Conservation (phyloP, 2,329 filamentous ascomycete species). For the Ophiocordyceps australis region DNA sequence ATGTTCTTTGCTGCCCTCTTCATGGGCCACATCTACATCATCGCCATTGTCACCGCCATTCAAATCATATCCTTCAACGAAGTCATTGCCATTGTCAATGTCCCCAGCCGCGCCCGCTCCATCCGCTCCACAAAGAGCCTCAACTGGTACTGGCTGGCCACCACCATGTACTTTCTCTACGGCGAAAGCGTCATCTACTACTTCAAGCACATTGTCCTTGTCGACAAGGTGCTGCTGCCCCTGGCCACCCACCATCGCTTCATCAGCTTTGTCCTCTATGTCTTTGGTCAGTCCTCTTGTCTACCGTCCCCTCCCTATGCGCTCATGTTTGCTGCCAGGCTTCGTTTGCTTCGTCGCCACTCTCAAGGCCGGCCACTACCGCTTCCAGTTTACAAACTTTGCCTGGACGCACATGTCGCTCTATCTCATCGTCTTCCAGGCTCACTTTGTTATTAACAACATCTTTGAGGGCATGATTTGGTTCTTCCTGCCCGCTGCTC, state of each 20-base stretch:
- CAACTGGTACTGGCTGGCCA: slow-evolving; percentile 99
- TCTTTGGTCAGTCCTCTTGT: slow-evolving; percentile 54
- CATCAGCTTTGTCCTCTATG: slow-evolving; percentile 96
- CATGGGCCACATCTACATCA: slow-evolving; percentile 93
- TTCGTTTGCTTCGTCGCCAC: slow-evolving; percentile 97
- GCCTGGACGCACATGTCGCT: slow-evolving; percentile 99
- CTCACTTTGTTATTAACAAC: slow-evolving; percentile 99
- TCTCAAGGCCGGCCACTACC: slow-evolving; percentile 88
- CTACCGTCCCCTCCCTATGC: not conserved
- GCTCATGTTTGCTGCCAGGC: slow-evolving; percentile 28
- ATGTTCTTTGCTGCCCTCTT: slow-evolving; percentile 86
- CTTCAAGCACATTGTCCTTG: slow-evolving; percentile 95
- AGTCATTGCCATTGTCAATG: slow-evolving; percentile 92
- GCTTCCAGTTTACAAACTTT: slow-evolving; percentile 98
- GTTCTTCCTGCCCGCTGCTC: slow-evolving; percentile 90
- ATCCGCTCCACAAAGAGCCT: slow-evolving; percentile 87
- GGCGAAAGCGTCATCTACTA: slow-evolving; percentile 99
- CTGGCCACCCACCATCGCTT: slow-evolving; percentile 95
- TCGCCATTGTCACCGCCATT: slow-evolving; percentile 77
- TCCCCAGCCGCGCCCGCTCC: slow-evolving; percentile 78
- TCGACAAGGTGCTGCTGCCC: slow-evolving; percentile 82
- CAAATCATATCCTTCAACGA: slow-evolving; percentile 99
- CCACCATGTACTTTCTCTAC: slow-evolving; percentile 98
- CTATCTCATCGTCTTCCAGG: slow-evolving; percentile 92
- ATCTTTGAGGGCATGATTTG: slow-evolving; percentile 99